These are phyloP conservation scores for Stromatinia cepivora DNA, from an alignment of 2,329 filamentous ascomycete genomes.

Conservation along the genomic window DNA sequence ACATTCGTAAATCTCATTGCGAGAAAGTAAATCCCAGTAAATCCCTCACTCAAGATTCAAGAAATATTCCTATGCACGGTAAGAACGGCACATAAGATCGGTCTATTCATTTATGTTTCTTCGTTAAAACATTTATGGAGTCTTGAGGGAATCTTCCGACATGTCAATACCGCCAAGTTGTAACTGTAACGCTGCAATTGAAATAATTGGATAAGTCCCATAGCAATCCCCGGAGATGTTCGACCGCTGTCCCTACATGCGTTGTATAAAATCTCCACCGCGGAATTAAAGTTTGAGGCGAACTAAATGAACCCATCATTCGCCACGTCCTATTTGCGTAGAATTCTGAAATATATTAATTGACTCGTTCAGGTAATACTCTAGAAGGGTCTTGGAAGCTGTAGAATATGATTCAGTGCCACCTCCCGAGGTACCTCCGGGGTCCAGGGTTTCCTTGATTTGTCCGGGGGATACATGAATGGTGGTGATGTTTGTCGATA, in stretches of 20 bases:
- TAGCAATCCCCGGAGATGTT: not conserved
- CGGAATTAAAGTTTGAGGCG: slow-evolving; percentile 14
- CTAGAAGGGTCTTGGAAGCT: slow-evolving; percentile 13
- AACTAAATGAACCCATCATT: slow-evolving; percentile 4
- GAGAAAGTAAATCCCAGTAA: not conserved
- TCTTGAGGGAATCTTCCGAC: not conserved
- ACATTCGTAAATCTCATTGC: slow-evolving; percentile 2
- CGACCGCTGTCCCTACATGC: slow-evolving; percentile 5
- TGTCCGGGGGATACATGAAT: not conserved
- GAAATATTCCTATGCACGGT: not conserved
- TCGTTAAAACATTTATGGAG: slow-evolving; percentile 4
- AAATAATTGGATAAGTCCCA: not conserved
- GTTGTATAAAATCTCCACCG: not conserved
- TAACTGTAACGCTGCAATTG: not conserved
- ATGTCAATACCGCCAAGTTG: not conserved
- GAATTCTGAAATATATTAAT: slow-evolving; percentile 3
- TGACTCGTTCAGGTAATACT: slow-evolving; percentile 13
- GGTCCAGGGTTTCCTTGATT: not conserved
- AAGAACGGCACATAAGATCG: slow-evolving; percentile 12
- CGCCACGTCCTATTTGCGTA: slow-evolving; percentile 8
- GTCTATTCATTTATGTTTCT: not conserved
- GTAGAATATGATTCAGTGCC: not conserved
- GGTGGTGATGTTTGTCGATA: not conserved
- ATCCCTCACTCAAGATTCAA: slow-evolving; percentile 18
- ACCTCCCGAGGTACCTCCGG: not conserved